Percentiles rank a stretch among this genome's conserved stretches.
phyloP scores from a whole-genome alignment of 306 rosid species.

The Cucurbita moschata region DNA sequence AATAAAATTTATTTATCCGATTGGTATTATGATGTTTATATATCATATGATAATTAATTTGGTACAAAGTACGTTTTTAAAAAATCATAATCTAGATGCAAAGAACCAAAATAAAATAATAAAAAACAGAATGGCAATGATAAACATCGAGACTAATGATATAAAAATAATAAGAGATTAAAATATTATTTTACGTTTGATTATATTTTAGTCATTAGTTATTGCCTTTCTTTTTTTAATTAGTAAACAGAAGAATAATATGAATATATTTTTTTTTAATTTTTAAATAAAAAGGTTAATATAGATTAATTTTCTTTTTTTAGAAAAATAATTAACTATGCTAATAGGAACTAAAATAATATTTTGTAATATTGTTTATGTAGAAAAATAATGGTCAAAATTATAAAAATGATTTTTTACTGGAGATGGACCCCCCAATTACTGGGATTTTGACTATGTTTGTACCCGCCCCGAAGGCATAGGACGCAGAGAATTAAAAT shows the following conservation, averaged over 20 bases:
- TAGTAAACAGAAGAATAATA: too few relatives aligned
- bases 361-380: too few relatives aligned
- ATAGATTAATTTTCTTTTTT: too few relatives aligned
- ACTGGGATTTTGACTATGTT: not conserved
- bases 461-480: constrained; percentile 2
- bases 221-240: too few relatives aligned
- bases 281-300: too few relatives aligned
- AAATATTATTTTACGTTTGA: too few relatives aligned
- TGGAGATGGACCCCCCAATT: not conserved
- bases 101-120: not conserved
- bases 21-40: not conserved
- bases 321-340: too few relatives aligned
- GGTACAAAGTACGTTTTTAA: not conserved
- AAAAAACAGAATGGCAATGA: not conserved
- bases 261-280: too few relatives aligned
- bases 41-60: not conserved
- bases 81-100: not conserved
- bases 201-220: too few relatives aligned
- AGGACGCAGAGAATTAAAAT: constrained; percentile 5
- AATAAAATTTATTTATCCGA: not conserved
- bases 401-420: not conserved
- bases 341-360: not conserved
- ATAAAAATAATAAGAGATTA: not conserved
- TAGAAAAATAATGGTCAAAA: not conserved
- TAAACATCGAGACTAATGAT: not conserved